Evolutionary conservation across 352 stramenopile species (phyloP).

Genomic region (Globisporangium nunn): DNA sequence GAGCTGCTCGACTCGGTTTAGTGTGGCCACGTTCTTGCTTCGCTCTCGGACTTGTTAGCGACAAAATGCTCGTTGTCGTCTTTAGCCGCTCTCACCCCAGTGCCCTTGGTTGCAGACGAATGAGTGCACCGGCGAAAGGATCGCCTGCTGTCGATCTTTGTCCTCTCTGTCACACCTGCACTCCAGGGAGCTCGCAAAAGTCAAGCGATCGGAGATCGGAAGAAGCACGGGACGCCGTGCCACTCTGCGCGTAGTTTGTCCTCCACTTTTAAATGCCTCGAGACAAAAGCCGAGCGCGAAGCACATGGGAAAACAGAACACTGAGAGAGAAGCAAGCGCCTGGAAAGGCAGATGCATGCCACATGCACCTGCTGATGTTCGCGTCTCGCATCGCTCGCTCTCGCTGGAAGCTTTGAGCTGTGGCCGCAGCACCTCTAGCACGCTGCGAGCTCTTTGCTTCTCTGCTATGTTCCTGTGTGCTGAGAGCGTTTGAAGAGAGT

Average conservation of each 20-base stretch:
- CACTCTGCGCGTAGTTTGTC: neutral
- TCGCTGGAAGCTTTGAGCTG: too few relatives aligned
- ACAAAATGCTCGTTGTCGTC: neutral
- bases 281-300: too few relatives aligned
- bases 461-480: too few relatives aligned
- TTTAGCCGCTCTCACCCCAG: neutral
- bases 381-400: too few relatives aligned
- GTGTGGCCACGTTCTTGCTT: too few relatives aligned
- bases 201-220: conserved; percentile 1
- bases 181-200: neutral
- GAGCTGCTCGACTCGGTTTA: neutral
- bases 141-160: neutral
- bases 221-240: neutral
- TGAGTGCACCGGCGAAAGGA: neutral
- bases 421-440: too few relatives aligned
- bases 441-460: too few relatives aligned
- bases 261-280: neutral
- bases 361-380: too few relatives aligned
- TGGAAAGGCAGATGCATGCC: too few relatives aligned
- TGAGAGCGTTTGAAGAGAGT: too few relatives aligned
- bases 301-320: neutral
- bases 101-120: neutral
- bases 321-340: too few relatives aligned
- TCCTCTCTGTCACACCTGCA: neutral
- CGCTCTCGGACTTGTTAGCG: neutral